Evolutionary conservation across 2,329 filamentous ascomycete genomes (phyloP).

Genomic region (Ophiostoma ulmi): DNA sequence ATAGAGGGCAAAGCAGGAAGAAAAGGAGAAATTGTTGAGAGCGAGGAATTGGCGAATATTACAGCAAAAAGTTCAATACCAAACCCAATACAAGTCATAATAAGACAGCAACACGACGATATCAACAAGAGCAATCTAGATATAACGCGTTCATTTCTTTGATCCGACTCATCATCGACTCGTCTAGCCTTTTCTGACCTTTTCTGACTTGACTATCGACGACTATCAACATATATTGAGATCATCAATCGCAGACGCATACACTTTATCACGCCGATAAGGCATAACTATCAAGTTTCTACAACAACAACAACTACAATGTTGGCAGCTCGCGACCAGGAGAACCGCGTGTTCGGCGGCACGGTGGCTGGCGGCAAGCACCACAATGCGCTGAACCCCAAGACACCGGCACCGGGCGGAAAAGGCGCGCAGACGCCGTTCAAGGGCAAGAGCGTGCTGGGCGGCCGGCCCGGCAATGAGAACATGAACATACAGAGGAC

Average conservation of each 20-base stretch:
- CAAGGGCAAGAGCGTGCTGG: slow-evolving; percentile 66
- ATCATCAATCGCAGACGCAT: background rate
- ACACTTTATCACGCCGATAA: slow-evolving; percentile 1
- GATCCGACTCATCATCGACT: no score
- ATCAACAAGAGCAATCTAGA: slow-evolving; percentile 5
- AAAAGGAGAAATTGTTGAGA: background rate
- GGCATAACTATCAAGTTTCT: background rate
- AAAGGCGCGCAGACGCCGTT: slow-evolving; percentile 68
- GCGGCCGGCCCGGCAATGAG: slow-evolving; percentile 52
- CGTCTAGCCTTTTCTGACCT: background rate
- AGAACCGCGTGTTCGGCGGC: slow-evolving; percentile 74
- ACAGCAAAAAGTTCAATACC: background rate
- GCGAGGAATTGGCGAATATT: slow-evolving; percentile 10
- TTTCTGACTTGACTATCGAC: no score
- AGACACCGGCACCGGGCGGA: slow-evolving; percentile 64
- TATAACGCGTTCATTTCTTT: background rate
- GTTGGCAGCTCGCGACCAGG: slow-evolving; percentile 78
- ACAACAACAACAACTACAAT: slow-evolving; percentile 41
- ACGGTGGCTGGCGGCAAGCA: slow-evolving; percentile 67
- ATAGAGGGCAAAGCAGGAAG: slow-evolving; percentile 19
- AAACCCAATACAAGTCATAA: background rate
- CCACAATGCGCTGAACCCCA: slow-evolving; percentile 63
- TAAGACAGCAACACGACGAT: slow-evolving; percentile 20
- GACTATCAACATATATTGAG: background rate
- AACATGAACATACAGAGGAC: slow-evolving; percentile 50